Evolutionary conservation across 2,329 filamentous ascomycete species (phyloP).

Genomic region (Pseudohalonectria lignicola): DNA sequence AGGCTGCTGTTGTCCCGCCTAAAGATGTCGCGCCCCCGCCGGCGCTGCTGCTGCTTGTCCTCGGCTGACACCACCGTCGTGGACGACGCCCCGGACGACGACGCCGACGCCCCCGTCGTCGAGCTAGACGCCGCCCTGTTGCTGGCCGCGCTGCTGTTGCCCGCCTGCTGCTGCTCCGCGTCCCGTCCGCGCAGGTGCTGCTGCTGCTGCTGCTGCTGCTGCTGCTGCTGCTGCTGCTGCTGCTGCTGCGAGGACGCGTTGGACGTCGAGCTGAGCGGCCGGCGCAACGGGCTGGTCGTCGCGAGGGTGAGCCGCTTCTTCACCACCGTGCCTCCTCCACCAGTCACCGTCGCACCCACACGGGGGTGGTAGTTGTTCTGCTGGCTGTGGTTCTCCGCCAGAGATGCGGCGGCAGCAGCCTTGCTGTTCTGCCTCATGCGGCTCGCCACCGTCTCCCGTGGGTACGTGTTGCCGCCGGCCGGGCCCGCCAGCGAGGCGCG

Average conservation of each 20-base stretch:
- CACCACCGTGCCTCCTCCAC: background rate
- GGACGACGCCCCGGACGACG: too few relatives aligned
- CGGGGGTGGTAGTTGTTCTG: too few relatives aligned
- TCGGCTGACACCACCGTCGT: slow-evolving; percentile 28
- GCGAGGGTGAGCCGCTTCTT: slow-evolving; percentile 17
- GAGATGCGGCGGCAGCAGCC: slow-evolving; percentile 2
- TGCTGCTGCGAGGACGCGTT: slow-evolving; percentile 5
- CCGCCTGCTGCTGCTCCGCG: slow-evolving; percentile 18
- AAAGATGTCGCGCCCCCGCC: slow-evolving; percentile 42
- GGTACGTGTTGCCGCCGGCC: slow-evolving; percentile 22
- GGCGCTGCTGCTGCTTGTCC: slow-evolving; percentile 37
- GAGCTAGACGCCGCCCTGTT: background rate
- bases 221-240: slow-evolving; percentile 30
- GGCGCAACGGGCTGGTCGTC: background rate
- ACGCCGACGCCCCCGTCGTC: background rate
- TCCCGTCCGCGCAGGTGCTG: slow-evolving; percentile 10
- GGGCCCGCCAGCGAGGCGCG: slow-evolving; percentile 29
- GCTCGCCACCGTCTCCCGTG: slow-evolving; percentile 48
- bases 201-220: slow-evolving; percentile 29
- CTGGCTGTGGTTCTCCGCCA: background rate
- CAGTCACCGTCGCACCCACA: background rate
- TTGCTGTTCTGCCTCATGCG: slow-evolving; percentile 38
- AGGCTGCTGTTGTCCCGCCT: slow-evolving; percentile 37
- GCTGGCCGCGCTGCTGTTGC: background rate
- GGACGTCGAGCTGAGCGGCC: slow-evolving; percentile 1